A percentile compares a stretch with the other conserved stretches of the same genome.
Evolutionary conservation across 768 basidiomycete species (phyloP).

Genomic region (Collybia sp.): DNA sequence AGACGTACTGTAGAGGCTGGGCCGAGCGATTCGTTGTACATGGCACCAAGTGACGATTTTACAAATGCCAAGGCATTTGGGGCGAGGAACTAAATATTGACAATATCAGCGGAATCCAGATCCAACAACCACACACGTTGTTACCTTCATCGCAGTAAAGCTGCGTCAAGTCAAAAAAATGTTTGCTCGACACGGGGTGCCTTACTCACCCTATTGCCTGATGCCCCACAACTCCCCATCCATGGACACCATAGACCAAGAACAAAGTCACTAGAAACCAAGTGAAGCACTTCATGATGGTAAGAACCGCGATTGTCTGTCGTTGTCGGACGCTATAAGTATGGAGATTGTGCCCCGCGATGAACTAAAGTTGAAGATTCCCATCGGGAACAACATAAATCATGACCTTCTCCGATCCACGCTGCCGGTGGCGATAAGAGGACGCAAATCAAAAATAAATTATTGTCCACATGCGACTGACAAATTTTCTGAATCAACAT

Average conservation of each 20-base stretch:
- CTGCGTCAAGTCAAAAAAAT: conserved; percentile 13
- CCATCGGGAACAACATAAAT: too few species aligned
- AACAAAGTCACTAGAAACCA: conserved; percentile 7
- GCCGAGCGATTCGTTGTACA: conserved; percentile 40
- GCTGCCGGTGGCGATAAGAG: too few species aligned
- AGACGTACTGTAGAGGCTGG: conserved; percentile 39
- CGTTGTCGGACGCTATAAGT: too few species aligned
- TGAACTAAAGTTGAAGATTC: too few species aligned
- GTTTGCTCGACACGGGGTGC: neutral
- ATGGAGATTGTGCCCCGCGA: too few species aligned
- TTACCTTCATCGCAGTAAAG: conserved; percentile 35
- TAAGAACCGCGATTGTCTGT: neutral
- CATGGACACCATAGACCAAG: conserved; percentile 16
- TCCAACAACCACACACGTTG: too few species aligned
- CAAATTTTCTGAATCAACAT: too few species aligned
- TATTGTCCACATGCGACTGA: too few species aligned
- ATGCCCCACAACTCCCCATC: conserved; percentile 41
- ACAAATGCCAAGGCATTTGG: conserved; percentile 45
- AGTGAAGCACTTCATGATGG: conserved; percentile 5
- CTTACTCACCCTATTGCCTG: conserved; percentile 35
- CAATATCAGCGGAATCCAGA: too few species aligned
- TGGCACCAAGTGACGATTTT: conserved; percentile 35
- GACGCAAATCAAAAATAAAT: too few species aligned
- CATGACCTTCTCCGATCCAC: too few species aligned
- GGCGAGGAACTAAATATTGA: conserved; percentile 35